phyloP scores from a whole-genome alignment of 768 basidiomycete species.

The Fomitopsis pulvina region DNA sequence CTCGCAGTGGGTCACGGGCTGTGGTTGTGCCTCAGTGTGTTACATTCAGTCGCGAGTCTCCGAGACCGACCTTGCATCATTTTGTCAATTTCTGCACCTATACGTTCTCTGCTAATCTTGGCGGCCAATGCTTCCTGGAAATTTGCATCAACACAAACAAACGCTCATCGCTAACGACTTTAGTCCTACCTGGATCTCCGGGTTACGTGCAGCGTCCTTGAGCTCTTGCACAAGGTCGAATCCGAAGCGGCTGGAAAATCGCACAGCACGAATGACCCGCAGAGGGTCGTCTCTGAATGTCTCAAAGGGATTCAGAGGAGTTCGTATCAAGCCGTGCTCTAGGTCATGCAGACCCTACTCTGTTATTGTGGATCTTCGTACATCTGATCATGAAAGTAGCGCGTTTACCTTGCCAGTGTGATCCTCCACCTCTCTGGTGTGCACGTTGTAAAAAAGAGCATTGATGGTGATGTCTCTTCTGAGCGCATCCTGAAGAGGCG shows the following conservation, averaged over 20 bases:
- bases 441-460: slow-evolving; percentile 92
- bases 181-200: slow-evolving; percentile 51
- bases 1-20: slow-evolving; percentile 71
- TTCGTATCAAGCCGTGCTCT: slow-evolving; percentile 69
- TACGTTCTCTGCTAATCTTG: slow-evolving; percentile 87
- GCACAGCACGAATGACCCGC: slow-evolving; percentile 81
- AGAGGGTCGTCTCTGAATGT: slow-evolving; percentile 95
- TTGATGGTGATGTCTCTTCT: slow-evolving; percentile 95
- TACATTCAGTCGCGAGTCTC: background rate
- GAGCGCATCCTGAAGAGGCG: slow-evolving; percentile 84
- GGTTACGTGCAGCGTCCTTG: slow-evolving; percentile 51
- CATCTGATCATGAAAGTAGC: background rate
- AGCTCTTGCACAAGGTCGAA: slow-evolving; percentile 72
- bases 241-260: slow-evolving; percentile 89
- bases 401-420: slow-evolving; percentile 62
- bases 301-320: slow-evolving; percentile 78
- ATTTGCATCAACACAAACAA: background rate
- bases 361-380: slow-evolving; percentile 3
- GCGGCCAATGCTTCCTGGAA: slow-evolving; percentile 54
- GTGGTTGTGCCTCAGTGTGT: slow-evolving; percentile 1
- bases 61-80: slow-evolving; percentile 72
- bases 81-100: slow-evolving; percentile 89
- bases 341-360: slow-evolving; percentile 82
- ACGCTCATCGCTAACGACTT: background rate
- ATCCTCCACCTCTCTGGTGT: slow-evolving; percentile 81